Base-by-base conservation (phyloP, 2,329 filamentous ascomycete species). In the Hypoxylon sp. region DNA sequence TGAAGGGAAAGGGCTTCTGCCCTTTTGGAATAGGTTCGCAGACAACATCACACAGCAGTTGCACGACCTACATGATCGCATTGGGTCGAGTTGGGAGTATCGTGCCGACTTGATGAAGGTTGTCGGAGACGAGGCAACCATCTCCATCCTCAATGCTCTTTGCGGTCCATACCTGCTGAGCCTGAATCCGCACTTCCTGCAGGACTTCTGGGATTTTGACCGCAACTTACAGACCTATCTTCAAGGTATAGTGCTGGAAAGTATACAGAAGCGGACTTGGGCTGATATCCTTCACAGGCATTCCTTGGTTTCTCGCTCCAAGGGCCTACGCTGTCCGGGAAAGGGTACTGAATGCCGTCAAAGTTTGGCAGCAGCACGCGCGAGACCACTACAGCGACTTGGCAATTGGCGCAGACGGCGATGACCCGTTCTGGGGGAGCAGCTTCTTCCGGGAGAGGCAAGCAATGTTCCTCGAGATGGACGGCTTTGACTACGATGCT, bases 151-250 rank as follows among this genome's bases (percentile, higher is more conserved):
- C 24, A 68, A 75, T 59, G 72, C 73, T 31, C 73, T 75, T 31
- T 75, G 74, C 47, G 73, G 75, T 6, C 74, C 74, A 15, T 68
- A 75, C 29, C 72, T 76, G 24, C 60, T 74, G 24, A 46, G 42
- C 7, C 47, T 75, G 19, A 72, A 69, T 21, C 73, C 73, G 46
- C 21, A 65, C 46, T 76, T 75, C 44, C 32, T 75, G 6, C 53
- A 73, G 42, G 69, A 72, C 59, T 76, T 68, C 35, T 75, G 72
- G 73, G 62, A 62, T 15, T 75, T 74, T 44, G 74, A 75, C 48
- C 73, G 70, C 17, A 75, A 73, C 32, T 65, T 75, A n/a, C 72
- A 75, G 67, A 74, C 71, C 24, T 75, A 74, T 50, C 73, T 75
- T 54, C 74, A 71, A 70, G 73, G 72, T 75, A 71, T 6, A 54